A percentile compares a stretch with the other conserved stretches of the same genome.
Conservation (phyloP, 2,329 filamentous ascomycete species). For the Orbilia javanica region DNA sequence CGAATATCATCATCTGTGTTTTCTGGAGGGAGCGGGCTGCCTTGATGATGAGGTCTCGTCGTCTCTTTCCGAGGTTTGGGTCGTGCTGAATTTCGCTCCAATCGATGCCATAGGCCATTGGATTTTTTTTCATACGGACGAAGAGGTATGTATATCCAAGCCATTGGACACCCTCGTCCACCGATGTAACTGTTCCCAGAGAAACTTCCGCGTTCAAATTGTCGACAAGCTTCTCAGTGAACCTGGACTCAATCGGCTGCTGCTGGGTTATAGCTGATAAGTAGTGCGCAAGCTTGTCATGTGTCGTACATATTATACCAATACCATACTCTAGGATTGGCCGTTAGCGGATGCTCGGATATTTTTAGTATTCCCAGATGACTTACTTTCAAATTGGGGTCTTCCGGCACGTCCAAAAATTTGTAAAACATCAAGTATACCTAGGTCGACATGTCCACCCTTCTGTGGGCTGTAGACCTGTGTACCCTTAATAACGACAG, state of each 20-base stretch:
- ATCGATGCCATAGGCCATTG: slow-evolving; percentile 92
- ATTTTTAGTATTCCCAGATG: background rate
- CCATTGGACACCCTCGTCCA: slow-evolving; percentile 94
- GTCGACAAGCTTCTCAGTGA: slow-evolving; percentile 92
- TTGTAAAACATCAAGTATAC: slow-evolving; percentile 95
- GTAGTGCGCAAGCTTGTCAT: slow-evolving; percentile 93
- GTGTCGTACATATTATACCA: slow-evolving; percentile 96
- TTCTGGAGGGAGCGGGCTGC: slow-evolving; percentile 88
- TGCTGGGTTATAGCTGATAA: slow-evolving; percentile 93
- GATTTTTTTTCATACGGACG: slow-evolving; percentile 93
- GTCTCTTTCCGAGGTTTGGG: slow-evolving; percentile 84
- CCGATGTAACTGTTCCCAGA: slow-evolving; percentile 92
- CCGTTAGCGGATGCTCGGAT: background rate
- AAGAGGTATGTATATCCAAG: slow-evolving; percentile 98
- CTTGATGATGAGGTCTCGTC: slow-evolving; percentile 86
- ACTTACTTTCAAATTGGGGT: slow-evolving; percentile 82
- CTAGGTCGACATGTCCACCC: slow-evolving; percentile 94
- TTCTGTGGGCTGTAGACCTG: slow-evolving; percentile 97
- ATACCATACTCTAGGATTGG: slow-evolving; percentile 80
- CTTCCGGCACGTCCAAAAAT: slow-evolving; percentile 98
- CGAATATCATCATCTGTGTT: slow-evolving; percentile 99
- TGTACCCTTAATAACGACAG: slow-evolving; percentile 97
- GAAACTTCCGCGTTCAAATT: slow-evolving; percentile 97
- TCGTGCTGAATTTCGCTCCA: slow-evolving; percentile 92
- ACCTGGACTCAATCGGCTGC: slow-evolving; percentile 95